Conservation (phyloP, 2,329 filamentous ascomycete species). For the Pleoardoris graminearum region DNA sequence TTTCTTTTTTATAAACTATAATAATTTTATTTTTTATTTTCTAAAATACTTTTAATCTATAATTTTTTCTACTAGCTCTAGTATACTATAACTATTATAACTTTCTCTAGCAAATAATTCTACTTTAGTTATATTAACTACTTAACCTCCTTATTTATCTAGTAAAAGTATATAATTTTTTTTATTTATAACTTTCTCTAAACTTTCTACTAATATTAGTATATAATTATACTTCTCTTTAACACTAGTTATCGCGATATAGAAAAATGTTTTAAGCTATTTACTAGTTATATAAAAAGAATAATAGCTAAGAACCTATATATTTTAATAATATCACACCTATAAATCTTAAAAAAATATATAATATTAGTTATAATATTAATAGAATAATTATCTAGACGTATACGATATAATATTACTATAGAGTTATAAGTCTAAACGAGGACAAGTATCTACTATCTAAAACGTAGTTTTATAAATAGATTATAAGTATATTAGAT, state of each 20-base stretch:
- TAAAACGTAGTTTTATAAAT: constrained; percentile 39
- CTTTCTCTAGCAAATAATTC: no score
- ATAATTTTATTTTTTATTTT: no score
- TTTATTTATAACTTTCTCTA: constrained; percentile 55
- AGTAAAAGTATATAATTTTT: constrained; percentile 42
- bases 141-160: constrained; percentile 8
- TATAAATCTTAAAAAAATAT: constrained; percentile 45
- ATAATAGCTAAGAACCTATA: constrained; percentile 49
- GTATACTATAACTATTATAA: no score
- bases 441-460: constrained; percentile 53
- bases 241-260: constrained; percentile 48
- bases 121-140: constrained; percentile 30
- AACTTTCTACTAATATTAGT: constrained; percentile 49
- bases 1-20: no score
- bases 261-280: constrained; percentile 44
- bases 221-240: constrained; percentile 32
- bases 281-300: constrained; percentile 47
- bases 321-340: constrained; percentile 27
- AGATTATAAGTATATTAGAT: constrained; percentile 31
- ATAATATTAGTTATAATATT: constrained; percentile 54
- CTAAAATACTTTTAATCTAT: no score
- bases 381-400: constrained; percentile 54
- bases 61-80: no score
- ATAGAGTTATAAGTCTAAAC: constrained; percentile 41
- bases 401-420: constrained; percentile 45